Evolutionary conservation across 1,139 yeast species (phyloP).

Genomic region (Candida albicans): DNA sequence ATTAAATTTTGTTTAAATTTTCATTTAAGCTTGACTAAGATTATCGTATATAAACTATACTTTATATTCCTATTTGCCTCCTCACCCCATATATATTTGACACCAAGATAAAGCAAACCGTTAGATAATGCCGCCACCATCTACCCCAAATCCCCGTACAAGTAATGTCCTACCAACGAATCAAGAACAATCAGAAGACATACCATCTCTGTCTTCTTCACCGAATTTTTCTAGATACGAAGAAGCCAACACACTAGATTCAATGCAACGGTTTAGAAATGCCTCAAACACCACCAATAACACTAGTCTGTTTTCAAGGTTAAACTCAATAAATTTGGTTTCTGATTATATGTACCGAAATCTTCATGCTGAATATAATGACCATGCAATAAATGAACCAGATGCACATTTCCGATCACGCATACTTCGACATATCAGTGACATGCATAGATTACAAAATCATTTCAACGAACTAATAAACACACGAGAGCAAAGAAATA

Average conservation of each 20-base stretch:
- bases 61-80: not conserved
- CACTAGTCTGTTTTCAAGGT: conserved; percentile 3
- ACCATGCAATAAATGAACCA: conserved; percentile 2
- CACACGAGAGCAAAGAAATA: conserved; percentile 6
- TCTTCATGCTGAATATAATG: conserved; percentile 5
- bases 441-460: conserved; percentile 13
- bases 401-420: conserved; percentile 13
- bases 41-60: too few species aligned
- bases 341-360: conserved; percentile 15
- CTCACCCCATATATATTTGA: not conserved
- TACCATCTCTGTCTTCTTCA: not conserved
- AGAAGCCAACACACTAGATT: conserved; percentile 1
- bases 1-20: too few species aligned
- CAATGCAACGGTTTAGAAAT: conserved; percentile 11
- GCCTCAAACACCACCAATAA: conserved; percentile 4
- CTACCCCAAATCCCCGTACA: conserved; percentile 2
- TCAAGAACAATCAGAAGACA: not conserved
- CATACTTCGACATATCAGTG: conserved; percentile 13
- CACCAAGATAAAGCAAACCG: not conserved
- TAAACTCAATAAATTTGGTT: conserved; percentile 14
- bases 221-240: not conserved
- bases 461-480: conserved; percentile 12
- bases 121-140: conserved; percentile 4
- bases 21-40: too few species aligned
- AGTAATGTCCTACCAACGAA: too few species aligned